These are phyloP conservation scores for Scleromitrula shiraiana DNA, from an alignment of 2,329 filamentous ascomycete genomes.

Conservation along the genomic window DNA sequence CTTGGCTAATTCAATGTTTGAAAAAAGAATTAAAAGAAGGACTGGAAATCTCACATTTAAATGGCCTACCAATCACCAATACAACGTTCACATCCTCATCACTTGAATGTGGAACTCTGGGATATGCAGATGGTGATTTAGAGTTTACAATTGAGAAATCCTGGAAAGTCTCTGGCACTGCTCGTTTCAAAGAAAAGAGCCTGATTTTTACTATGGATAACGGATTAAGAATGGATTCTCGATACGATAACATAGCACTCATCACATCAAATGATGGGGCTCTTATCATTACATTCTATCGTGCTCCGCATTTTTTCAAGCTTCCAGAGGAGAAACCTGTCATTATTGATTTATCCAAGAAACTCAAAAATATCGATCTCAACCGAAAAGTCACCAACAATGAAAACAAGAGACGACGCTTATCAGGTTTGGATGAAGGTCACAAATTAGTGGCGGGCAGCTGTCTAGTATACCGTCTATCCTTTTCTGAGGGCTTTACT, in stretches of 20 bases:
- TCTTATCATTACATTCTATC: slow-evolving; percentile 43
- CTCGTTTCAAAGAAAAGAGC: slow-evolving; percentile 31
- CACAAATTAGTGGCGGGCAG: slow-evolving; percentile 35
- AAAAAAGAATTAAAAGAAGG: slow-evolving; percentile 17
- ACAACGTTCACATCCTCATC: slow-evolving; percentile 28
- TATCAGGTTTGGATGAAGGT: slow-evolving; percentile 30
- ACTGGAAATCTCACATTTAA: background rate
- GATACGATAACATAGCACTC: slow-evolving; percentile 9
- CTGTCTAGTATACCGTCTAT: slow-evolving; percentile 44
- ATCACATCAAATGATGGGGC: slow-evolving; percentile 37
- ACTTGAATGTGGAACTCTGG: slow-evolving; percentile 38
- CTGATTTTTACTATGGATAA: slow-evolving; percentile 34
- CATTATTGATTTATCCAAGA: slow-evolving; percentile 10
- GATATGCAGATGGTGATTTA: slow-evolving; percentile 31
- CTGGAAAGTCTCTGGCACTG: slow-evolving; percentile 34
- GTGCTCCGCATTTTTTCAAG: slow-evolving; percentile 43
- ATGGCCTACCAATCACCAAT: slow-evolving; percentile 16
- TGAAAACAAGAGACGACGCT: slow-evolving; percentile 16
- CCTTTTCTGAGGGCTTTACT: slow-evolving; percentile 22
- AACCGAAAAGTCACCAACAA: slow-evolving; percentile 8
- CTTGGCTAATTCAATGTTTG: slow-evolving; percentile 16
- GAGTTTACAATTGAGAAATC: slow-evolving; percentile 35
- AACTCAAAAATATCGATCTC: background rate
- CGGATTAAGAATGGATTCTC: slow-evolving; percentile 41
- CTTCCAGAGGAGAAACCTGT: slow-evolving; percentile 3